Conservation (phyloP, 345 rosid genomes). For the Salix udensis region DNA sequence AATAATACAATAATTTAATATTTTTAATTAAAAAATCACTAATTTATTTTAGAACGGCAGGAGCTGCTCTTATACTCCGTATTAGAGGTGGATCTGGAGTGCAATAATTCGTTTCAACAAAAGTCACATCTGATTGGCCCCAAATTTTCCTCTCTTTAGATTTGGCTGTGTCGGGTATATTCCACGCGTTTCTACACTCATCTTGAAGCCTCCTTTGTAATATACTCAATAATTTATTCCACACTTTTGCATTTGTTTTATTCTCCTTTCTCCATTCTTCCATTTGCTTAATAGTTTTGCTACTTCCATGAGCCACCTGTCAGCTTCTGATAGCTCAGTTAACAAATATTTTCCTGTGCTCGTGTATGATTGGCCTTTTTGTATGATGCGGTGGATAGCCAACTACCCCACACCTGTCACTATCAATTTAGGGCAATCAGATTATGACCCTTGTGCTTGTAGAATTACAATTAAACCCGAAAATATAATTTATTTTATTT, state of each 20-base stretch:
- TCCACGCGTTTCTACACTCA: conserved; percentile 3
- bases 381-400: neutral
- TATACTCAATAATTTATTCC: neutral
- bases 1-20: too few species aligned
- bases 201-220: neutral
- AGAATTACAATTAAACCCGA: neutral
- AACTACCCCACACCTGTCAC: neutral
- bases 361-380: neutral
- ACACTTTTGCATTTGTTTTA: neutral
- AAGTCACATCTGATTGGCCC: neutral
- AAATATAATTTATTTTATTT: too few species aligned
- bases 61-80: too few species aligned
- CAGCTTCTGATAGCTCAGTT: neutral
- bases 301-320: neutral
- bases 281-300: too few species aligned
- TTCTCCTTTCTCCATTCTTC: neutral
- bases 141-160: neutral
- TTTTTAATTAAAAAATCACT: too few species aligned
- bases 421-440: neutral
- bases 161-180: conserved; percentile 3
- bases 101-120: too few species aligned
- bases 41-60: too few species aligned
- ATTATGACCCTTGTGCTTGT: neutral
- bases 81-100: too few species aligned
- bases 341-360: neutral